Percentiles rank a stretch among this genome's conserved stretches.
Evolutionary conservation across 371 early-diverging fungal species (phyloP).

Genomic region (Apophysomyces elegans): DNA sequence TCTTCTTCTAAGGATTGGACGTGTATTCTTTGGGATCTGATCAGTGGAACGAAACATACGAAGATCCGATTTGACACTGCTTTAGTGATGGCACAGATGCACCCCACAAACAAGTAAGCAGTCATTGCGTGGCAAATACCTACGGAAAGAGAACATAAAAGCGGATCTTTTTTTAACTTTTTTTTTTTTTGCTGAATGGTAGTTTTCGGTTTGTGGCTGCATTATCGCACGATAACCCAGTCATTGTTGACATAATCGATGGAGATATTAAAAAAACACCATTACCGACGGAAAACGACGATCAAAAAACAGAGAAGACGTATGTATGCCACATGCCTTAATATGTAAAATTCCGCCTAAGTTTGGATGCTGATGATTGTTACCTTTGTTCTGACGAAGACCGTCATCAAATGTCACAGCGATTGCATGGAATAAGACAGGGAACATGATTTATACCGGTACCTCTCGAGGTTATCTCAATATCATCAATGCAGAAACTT

Average conservation of each 20-base stretch:
- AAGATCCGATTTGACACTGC: constrained; percentile 73
- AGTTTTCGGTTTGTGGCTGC: constrained; percentile 63
- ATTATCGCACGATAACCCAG: constrained; percentile 53
- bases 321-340: neutral
- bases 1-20: constrained; percentile 80
- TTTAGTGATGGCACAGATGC: constrained; percentile 69
- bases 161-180: too few species aligned
- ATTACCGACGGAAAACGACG: constrained; percentile 31
- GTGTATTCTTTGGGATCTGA: constrained; percentile 89
- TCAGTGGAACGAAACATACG: constrained; percentile 49
- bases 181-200: too few species aligned
- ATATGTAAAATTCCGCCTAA: neutral
- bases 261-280: constrained; percentile 24
- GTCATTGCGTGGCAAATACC: neutral
- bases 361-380: neutral
- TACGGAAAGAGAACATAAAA: too few species aligned
- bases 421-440: constrained; percentile 53
- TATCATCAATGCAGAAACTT: constrained; percentile 59
- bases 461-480: constrained; percentile 70
- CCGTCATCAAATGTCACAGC: constrained; percentile 38
- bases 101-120: constrained; percentile 69
- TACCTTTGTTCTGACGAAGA: neutral
- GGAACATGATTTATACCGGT: constrained; percentile 75
- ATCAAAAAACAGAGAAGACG: constrained; percentile 20
- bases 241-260: constrained; percentile 54